Base-by-base conservation (phyloP, 2,329 filamentous ascomycete genomes). In the Elsinoe necatrix region DNA sequence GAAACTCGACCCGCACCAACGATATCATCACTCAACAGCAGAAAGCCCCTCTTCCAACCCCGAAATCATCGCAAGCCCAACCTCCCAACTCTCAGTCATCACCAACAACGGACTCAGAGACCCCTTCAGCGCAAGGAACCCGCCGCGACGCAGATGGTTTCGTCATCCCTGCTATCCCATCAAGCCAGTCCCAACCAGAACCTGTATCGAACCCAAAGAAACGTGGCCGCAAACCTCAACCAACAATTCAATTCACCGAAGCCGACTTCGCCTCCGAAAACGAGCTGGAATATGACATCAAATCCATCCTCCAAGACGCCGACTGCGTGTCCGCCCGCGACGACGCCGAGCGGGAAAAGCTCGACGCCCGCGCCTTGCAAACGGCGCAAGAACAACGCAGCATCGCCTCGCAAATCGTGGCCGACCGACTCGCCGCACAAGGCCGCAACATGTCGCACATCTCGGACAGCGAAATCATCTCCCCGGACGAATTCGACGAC, bases 401-500 rank as follows among this genome's bases (percentile, higher is more conserved):
- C 16, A 54, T 63, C n/a, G 61, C 64, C 20, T 59, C 77, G 1
- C 71, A 77, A 51, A 76, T 77, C 68, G 77, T 76, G 25, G 72
- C 79, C 16, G 72, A 75, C 14, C 72, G 65, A 74, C 59, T 75
- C 73, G 25, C 77, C 76, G 1, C 70, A 66, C 29, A 77, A 73
- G 63, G 71, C 72, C 27, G 74, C 79, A 9, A 42, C 31, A 58
- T 57, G 2, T 57, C 50, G 14, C 56, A 50, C 16, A 64, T 67
- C 11, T 62, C 64, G n/a, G 65, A 67, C 52, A 64, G 65, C 2
- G 77, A 80, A 5, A 82, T 86, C 55, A 85, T 95, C 18, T 82
- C 80, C 52, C 87, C 87, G 57, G 81, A 87, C 57, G 91, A 96
- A 66, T 96, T 97, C 65, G 87, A 85, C 35, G 84, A 95, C 63